Base-by-base conservation (phyloP, 164 flowering plant genomes). In the Macadamia tetraphylla region DNA sequence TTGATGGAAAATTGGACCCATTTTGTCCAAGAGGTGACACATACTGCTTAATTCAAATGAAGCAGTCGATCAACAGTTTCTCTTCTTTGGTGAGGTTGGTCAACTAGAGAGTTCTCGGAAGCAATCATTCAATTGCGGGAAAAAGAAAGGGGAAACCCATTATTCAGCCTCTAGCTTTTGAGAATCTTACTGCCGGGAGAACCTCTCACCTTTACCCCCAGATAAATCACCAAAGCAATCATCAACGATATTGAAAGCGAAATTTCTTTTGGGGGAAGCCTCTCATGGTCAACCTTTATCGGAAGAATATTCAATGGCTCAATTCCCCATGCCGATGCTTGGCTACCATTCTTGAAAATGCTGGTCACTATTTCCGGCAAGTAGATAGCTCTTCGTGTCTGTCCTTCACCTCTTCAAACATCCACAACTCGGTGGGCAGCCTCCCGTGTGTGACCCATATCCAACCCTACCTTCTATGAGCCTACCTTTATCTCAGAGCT, bases 1-100 rank as follows among this genome's bases (percentile, higher is more conserved):
- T 68, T 57, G 69, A 42, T 69, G 76, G 70, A 69, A 73, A 72
- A 67, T 71, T 18, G 64, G 71, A 69, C 56, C 10, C 35, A 6
- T 69, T 58, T 68, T 63, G 69, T 64, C 14, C 17, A 49, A 52
- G 43, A 35, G 77, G 66, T 65, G 73, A 62, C 55, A 31, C 43
- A 55, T 72, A 67, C 71, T 60, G 52, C 32, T 23, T 65, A 46
- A 43, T 43, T 59, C 70, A 8, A 69, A 60, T 69, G 74, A 75
- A 75, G 76, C 48, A 68, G 58, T 72, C 74, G 64, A 58, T 57
- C 66, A 49, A 11, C 60, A 56, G 65, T 53, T 70, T 40, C 73
- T 65, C 67, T 56, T 55, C 46, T n/a, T 29, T 40, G 62, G n/a
- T 56, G 64, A 67, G 63, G 57, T 67, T 13, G 53, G 42, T 66